Base-by-base conservation (phyloP, 768 basidiomycete genomes). In the Trametes punicea region DNA sequence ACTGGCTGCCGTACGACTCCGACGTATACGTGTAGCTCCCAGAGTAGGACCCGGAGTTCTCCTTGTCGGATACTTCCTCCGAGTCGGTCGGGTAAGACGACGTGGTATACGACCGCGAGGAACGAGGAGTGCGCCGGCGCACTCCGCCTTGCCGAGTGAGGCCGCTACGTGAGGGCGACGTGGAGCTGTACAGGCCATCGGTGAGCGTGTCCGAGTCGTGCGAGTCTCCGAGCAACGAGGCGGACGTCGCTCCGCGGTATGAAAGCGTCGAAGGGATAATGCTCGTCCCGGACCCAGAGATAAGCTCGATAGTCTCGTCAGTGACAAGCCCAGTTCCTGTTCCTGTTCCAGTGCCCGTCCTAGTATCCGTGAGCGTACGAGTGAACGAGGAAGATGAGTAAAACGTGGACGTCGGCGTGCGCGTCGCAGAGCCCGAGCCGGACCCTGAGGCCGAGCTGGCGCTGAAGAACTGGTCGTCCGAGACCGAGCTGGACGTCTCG, bases 121-220 rank as follows among this genome's bases (percentile, higher is more conserved):
- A 71, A 13, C 74, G 73, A 2, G 78, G 76, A 4, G 74, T 69
- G 31, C 82, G 73, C 55, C 86, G 73, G 51, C 84, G 73, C 6
- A 89, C 76, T 34, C 77, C 86, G 15, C 80, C 69, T 0, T 81
- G 78, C 21, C 88, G 75, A 7, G 84, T 80, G 18, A 89, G 72
- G 1, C 75, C 64, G 2, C 73, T 71, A 1, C 74, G 71, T 1
- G 84, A 81, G 3, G 83, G 77, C 0, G 84, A 80, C 0, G 76
- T 73, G 0, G 76, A 71, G 7, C 75, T 72, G 27, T 72, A 74
- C 1, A 73, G 64, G 29, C 30, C 50, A 9, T 57, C 52, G 6
- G 68, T 61, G 18, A 64, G 63, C 26, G 57, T 61, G 47, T 80
- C 78, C 2, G 82, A 82, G 59, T 83, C 81, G 51, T 80, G 79